Percentiles rank a stretch among this genome's conserved stretches.
Evolutionary conservation across 1,284 basidiomycete genomes (phyloP).

Genomic region (Hortiboletus rubellus): DNA sequence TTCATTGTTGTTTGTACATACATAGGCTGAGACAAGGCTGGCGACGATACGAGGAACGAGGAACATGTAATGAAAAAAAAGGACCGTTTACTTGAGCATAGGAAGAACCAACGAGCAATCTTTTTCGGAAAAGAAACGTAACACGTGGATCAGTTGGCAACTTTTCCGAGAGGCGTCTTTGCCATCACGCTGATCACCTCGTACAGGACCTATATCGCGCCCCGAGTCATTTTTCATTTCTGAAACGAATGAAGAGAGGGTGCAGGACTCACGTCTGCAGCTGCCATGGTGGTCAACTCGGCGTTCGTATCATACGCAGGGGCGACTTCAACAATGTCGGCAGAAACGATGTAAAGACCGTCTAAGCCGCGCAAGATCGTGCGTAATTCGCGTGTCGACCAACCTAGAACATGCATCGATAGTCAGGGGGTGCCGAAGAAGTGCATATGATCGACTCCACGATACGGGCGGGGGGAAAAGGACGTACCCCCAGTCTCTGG

Average conservation of each 20-base stretch:
- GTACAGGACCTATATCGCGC: conserved; percentile 53
- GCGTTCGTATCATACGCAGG: conserved; percentile 82
- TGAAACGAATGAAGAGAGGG: too few relatives aligned
- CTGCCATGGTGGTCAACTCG: conserved; percentile 76
- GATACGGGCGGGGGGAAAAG: neutral
- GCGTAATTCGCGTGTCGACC: conserved; percentile 75
- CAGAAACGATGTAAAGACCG: conserved; percentile 71
- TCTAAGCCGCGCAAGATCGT: conserved; percentile 73
- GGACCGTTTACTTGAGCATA: neutral
- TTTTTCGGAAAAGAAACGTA: neutral
- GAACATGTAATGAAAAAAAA: neutral
- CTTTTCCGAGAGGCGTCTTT: conserved; percentile 71
- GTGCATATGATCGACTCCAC: neutral
- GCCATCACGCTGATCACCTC: conserved; percentile 78
- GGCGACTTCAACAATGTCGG: conserved; percentile 81
- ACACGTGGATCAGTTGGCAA: conserved; percentile 21
- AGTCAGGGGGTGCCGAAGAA: neutral
- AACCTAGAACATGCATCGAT: conserved; percentile 43
- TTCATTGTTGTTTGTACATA: conserved; percentile 6
- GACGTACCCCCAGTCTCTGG: conserved; percentile 54
- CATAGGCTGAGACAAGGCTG: too few relatives aligned
- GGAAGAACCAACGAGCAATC: too few relatives aligned
- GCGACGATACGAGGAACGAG: neutral
- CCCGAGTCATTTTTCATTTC: neutral
- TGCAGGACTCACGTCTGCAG: conserved; percentile 62